Percentiles rank a stretch among this genome's conserved stretches.
phyloP scores from a whole-genome alignment of 805 yeast species.

The Nakazawaea holstii region DNA sequence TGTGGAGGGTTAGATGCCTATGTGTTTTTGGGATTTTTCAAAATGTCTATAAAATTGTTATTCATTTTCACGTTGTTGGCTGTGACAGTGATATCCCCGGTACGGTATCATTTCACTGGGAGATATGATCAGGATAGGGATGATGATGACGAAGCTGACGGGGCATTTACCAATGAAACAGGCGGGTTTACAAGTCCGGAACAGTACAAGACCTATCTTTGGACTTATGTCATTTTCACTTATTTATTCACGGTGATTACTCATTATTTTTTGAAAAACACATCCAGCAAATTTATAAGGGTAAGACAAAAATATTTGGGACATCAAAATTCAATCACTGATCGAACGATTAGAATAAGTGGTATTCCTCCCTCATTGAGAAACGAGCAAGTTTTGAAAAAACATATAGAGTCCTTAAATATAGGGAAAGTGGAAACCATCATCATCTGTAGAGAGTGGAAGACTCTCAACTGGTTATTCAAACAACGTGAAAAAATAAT shows the following conservation, averaged over 20 bases:
- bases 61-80: slow-evolving; percentile 40
- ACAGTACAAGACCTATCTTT: slow-evolving; percentile 53
- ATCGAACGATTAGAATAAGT: slow-evolving; percentile 79
- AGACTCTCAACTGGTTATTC: slow-evolving; percentile 59
- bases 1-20: slow-evolving; percentile 56
- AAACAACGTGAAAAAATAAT: slow-evolving; percentile 50
- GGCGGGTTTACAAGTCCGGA: slow-evolving; percentile 20
- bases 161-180: background rate
- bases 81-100: slow-evolving; percentile 43
- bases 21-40: slow-evolving; percentile 53
- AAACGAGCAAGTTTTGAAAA: slow-evolving; percentile 60
- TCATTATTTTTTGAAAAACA: slow-evolving; percentile 53
- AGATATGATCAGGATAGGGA: slow-evolving; percentile 30
- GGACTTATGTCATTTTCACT: slow-evolving; percentile 87
- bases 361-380: slow-evolving; percentile 86
- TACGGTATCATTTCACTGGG: slow-evolving; percentile 48
- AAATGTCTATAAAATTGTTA: slow-evolving; percentile 46
- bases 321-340: slow-evolving; percentile 81
- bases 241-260: slow-evolving; percentile 75
- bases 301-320: slow-evolving; percentile 83
- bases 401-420: slow-evolving; percentile 71
- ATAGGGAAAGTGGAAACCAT: slow-evolving; percentile 77
- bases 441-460: slow-evolving; percentile 86
- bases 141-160: slow-evolving; percentile 2
- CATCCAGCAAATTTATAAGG: slow-evolving; percentile 66